Conservation (phyloP, 257 asterid species). For the Forsythia viridissima region DNA sequence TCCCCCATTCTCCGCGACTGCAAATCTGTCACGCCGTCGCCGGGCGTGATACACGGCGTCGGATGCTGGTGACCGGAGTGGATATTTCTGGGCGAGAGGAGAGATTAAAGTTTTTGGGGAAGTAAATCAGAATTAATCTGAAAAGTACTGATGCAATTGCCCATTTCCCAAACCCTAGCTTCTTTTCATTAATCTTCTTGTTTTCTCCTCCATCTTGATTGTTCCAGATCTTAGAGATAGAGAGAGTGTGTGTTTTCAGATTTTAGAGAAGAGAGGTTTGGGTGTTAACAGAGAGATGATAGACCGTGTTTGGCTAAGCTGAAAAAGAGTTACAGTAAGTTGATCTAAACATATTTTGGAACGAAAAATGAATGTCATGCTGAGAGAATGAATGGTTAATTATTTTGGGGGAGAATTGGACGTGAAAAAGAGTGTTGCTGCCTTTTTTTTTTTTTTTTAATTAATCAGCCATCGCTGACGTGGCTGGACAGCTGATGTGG, state of each 20-base stretch:
- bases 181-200: constrained; percentile 25
- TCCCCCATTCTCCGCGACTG: no score
- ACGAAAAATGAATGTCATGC: no score
- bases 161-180: constrained; percentile 80
- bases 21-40: no score
- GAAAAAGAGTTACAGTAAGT: no score
- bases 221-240: not conserved
- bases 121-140: constrained; percentile 66
- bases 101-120: constrained; percentile 69
- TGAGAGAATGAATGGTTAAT: no score
- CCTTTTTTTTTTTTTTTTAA: no score
- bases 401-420: no score
- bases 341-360: no score
- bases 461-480: no score
- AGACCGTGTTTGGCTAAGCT: no score
- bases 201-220: constrained; percentile 28
- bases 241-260: not conserved
- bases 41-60: constrained; percentile 50
- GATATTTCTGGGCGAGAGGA: constrained; percentile 95
- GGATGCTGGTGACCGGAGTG: constrained; percentile 94
- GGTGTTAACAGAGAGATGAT: not conserved
- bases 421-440: no score
- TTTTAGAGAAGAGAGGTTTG: not conserved
- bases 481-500: no score
- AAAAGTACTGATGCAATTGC: constrained; percentile 59